Base-by-base conservation (phyloP, 2,329 filamentous ascomycete genomes). In the Acephala macrosclerotiorum region DNA sequence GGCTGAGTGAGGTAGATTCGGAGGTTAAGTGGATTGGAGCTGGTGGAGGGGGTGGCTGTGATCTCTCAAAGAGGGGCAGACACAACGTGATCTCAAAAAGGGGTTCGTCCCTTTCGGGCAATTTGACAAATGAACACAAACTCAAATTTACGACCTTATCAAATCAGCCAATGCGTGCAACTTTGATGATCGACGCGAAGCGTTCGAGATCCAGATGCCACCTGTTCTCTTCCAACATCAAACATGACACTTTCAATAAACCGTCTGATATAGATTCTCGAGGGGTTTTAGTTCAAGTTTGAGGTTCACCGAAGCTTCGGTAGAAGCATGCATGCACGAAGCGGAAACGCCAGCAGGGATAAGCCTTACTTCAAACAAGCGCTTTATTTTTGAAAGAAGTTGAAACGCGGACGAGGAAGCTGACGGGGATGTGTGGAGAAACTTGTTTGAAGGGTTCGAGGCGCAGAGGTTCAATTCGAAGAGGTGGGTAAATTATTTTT, bases 281-380 rank as follows among this genome's bases (percentile, higher is more conserved):
- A n/a, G 38, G 12, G 11, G n/a, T 12, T 9, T 22, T 12, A 2
- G 29, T 60, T 29, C 58, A 42, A 26, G 58, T 60, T 49, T 60
- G 58, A 60, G 33, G 22, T 51, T 29, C 40, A 18, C 11, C 18
- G 51, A 25, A 33, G 40, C 53, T 57, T 53, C 40, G 29, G 36
- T 58, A 22, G 51, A 36, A 51, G 55, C 20, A 49, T 22, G 20
- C n/a, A 26, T 42, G 38, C 36, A 20, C 53, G 45, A 59, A 59
- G 57, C 61, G 61, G 61, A 63, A 63, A 63, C 53, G 40, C 59
- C 56, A 55, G 29, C 62, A 45, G 62, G 62, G 62, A 29, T 47
- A 25, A 36, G 57, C 22, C 45, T 12, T 16, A 20, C 12, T 18
- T 53, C 49, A 29, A 53, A 53, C 49, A 53, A 53, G 49, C 49